phyloP scores from a whole-genome alignment of 164 flowering plant species.

The Buxus sempervirens region DNA sequence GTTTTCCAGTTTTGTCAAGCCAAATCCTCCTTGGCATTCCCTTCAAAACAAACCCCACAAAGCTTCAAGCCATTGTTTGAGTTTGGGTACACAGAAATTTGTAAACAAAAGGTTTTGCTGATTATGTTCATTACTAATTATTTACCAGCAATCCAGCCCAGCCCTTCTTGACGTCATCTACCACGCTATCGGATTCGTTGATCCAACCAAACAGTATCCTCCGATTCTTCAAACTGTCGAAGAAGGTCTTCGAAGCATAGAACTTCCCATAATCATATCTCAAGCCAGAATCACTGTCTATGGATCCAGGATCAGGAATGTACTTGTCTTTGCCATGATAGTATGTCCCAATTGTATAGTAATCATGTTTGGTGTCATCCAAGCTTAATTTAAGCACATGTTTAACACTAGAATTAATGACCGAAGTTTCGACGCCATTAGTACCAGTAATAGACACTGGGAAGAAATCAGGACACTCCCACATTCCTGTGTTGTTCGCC shows the following conservation, averaged over 20 bases:
- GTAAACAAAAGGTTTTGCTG: too few relatives aligned
- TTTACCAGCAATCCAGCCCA: slow-evolving; percentile 33
- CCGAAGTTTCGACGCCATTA: slow-evolving; percentile 44
- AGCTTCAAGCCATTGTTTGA: too few relatives aligned
- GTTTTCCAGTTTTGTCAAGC: slow-evolving; percentile 43
- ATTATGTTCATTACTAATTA: background rate
- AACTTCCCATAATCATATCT: slow-evolving; percentile 64
- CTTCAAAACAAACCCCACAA: slow-evolving; percentile 18
- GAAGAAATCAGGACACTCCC: slow-evolving; percentile 82
- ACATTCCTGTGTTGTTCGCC: slow-evolving; percentile 43
- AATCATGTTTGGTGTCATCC: slow-evolving; percentile 24
- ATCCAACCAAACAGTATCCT: slow-evolving; percentile 60
- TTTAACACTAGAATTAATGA: slow-evolving; percentile 23
- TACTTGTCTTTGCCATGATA: slow-evolving; percentile 20
- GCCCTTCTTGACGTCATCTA: slow-evolving; percentile 18
- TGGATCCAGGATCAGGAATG: slow-evolving; percentile 22
- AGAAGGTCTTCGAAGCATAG: slow-evolving; percentile 59
- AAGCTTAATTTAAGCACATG: slow-evolving; percentile 52
- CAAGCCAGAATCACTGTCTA: slow-evolving; percentile 23
- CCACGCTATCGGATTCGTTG: slow-evolving; percentile 21
- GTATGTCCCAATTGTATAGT: slow-evolving; percentile 46
- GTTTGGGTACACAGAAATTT: too few relatives aligned
- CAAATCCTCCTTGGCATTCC: slow-evolving; percentile 47
- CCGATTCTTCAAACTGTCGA: slow-evolving; percentile 35
- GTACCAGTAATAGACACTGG: slow-evolving; percentile 33